Conservation (phyloP, 345 rosid genomes). For the Dipteronia dyeriana region DNA sequence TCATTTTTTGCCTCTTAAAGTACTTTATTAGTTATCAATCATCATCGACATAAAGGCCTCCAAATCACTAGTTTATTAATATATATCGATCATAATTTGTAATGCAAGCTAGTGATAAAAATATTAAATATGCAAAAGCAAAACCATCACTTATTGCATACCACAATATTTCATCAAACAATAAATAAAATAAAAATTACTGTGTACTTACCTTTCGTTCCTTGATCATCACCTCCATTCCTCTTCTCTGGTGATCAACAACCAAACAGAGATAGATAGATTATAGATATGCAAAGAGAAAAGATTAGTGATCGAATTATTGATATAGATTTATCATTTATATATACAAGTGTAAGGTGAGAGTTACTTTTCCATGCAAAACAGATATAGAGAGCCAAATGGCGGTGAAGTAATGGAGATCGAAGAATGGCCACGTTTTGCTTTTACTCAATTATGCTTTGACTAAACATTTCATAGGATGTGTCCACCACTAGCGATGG, state of each 20-base stretch:
- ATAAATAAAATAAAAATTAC: no score
- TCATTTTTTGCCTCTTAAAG: not conserved
- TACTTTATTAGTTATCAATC: no score
- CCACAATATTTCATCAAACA: not conserved
- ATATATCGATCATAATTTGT: no score
- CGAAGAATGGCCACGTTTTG: not conserved
- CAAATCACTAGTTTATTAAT: not conserved
- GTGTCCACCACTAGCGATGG: no score
- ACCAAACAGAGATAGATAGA: not conserved
- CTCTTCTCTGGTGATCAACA: not conserved
- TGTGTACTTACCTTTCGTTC: not conserved
- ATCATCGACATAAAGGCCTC: not conserved
- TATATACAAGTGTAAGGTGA: not conserved
- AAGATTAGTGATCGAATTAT: no score
- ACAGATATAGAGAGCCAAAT: not conserved
- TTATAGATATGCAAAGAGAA: no score
- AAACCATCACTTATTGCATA: not conserved
- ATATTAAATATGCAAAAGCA: no score
- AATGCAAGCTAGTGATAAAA: no score
- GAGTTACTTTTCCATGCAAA: not conserved
- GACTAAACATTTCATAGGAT: not conserved
- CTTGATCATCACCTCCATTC: not conserved
- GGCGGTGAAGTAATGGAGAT: not conserved
- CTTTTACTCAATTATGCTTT: not conserved
- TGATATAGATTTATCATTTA: no score